Conservation (phyloP, 495 filamentous ascomycete genomes). For the Penicillium coprophilum region DNA sequence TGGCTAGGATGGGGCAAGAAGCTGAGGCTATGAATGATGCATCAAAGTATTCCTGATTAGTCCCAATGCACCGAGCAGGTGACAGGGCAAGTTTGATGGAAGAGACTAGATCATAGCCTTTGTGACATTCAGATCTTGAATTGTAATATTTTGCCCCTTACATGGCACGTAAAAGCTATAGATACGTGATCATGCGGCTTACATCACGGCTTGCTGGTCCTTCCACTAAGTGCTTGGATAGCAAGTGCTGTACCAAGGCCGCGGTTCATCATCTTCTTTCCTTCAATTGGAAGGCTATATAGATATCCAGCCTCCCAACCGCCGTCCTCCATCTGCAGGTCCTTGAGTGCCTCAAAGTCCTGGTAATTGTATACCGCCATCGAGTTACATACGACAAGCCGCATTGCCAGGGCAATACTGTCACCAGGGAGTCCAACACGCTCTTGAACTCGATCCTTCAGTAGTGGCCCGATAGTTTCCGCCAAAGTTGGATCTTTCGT, state of each 20-base stretch:
- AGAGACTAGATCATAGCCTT: neutral
- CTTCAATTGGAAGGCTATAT: neutral
- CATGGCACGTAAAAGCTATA: neutral
- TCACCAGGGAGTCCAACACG: too few relatives aligned
- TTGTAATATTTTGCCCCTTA: neutral
- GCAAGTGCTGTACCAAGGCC: neutral
- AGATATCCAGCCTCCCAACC: neutral
- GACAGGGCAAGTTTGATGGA: neutral
- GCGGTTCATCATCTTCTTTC: neutral
- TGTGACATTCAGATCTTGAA: neutral
- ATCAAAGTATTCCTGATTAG: conserved; percentile 44
- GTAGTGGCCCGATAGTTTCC: too few relatives aligned
- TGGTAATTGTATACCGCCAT: neutral
- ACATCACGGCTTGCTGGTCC: neutral
- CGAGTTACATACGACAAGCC: neutral
- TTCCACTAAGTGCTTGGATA: neutral
- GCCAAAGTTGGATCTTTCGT: too few relatives aligned
- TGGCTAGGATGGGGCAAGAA: conserved; percentile 80
- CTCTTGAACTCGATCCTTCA: too few relatives aligned
- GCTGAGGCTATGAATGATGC: conserved; percentile 82
- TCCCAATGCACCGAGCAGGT: neutral
- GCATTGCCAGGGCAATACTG: too few relatives aligned
- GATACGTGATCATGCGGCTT: neutral
- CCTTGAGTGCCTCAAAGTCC: neutral
- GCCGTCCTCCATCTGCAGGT: neutral